Base-by-base conservation (phyloP, 1,284 basidiomycete species). In the Clitocybe nebularis region DNA sequence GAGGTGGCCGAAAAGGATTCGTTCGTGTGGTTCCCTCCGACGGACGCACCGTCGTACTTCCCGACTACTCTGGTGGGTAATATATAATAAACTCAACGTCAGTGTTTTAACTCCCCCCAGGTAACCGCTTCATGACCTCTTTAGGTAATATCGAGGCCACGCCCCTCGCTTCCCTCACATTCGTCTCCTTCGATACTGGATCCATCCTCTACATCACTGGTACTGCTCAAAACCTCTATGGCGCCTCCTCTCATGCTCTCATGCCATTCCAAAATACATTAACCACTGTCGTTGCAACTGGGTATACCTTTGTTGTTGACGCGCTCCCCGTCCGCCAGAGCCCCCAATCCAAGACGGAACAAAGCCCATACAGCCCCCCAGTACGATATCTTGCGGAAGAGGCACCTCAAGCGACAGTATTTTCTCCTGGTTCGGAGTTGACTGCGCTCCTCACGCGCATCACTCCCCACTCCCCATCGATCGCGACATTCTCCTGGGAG, bases 151-250 rank as follows among this genome's bases (percentile, higher is more conserved):
- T 83, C 25, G 75, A 81, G 50, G 69, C 64, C 4, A 77, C 76
- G 0, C 71, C 74, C 0, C 51, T 75, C 2, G 81, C 79, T 4
- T 73, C 72, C 1, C 57, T 82, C 28, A 74, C 76, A 1, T 72
- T 83, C 42, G 55, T 75, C n/a, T 68, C 71, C 10, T 84, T 80
- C 51, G 59, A 53, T 2, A 70, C 68, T 0, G 81, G 82, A 3
- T 62, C 74, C 38, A 63, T 84, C 14, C 68, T 84, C 5, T 84
- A 84, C 52, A 53, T 83, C 19, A 82, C 81, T 3, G 81, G 81
- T 7, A 54, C 60, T 1, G 81, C 80, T 1, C 61, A 59, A 16
- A 81, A 76, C 39, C 51, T 75, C 19, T 53, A 75, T n/a, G 79
- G 73, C 17, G 39, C 48, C 0, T 64, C 67, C 0, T 77, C 80